phyloP scores from a whole-genome alignment of 257 asterid species.

The Solanum rostratum region DNA sequence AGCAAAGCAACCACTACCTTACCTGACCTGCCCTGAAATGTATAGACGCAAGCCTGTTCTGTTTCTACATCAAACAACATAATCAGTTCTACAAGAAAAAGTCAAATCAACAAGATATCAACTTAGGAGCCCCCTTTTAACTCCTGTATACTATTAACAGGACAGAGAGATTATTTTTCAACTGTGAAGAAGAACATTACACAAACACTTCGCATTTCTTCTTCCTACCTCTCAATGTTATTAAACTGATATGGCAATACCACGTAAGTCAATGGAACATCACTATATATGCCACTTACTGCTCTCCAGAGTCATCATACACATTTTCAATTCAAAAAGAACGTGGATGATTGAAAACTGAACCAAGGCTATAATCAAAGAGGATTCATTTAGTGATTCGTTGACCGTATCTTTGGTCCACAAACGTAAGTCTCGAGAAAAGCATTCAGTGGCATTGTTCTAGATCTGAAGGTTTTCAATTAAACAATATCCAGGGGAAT shows the following conservation, averaged over 20 bases:
- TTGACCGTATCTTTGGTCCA: not conserved
- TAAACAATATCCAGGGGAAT: not conserved
- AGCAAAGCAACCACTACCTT: not conserved
- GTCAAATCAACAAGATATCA: not conserved
- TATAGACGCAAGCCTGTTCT: not conserved
- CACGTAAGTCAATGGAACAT: not conserved
- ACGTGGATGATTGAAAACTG: not conserved
- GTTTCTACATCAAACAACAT: not conserved
- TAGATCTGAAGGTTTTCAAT: not conserved
- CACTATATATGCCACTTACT: not conserved
- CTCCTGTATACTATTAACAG: not conserved
- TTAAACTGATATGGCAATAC: not conserved
- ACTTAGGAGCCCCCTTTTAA: not conserved
- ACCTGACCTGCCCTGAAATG: not conserved
- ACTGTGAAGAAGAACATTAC: not conserved
- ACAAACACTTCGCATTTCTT: not conserved
- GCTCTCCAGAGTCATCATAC: not conserved
- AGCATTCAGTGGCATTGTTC: not conserved
- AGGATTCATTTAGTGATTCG: not conserved
- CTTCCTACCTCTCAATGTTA: not conserved
- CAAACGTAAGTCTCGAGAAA: not conserved
- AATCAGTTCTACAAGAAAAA: not conserved
- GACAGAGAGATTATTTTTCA: not conserved
- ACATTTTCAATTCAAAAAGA: not conserved
- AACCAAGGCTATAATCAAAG: not conserved